These are phyloP conservation scores for Coemansia sp. DNA, from an alignment of 192 early-diverging fungal genomes.

Conservation along the genomic window DNA sequence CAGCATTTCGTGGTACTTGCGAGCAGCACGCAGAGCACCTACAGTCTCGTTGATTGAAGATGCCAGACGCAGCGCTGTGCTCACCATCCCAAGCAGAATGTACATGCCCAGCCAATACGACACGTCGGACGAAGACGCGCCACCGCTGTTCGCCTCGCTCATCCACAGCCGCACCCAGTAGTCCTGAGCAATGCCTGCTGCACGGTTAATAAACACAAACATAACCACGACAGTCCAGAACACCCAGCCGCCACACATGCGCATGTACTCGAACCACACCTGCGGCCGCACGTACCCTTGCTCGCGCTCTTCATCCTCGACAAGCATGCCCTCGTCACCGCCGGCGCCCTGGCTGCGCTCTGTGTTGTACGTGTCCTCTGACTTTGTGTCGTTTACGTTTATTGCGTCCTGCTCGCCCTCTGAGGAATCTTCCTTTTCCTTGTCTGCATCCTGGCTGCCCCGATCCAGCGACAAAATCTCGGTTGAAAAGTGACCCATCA, in stretches of 20 bases:
- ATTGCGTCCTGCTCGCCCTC: background rate
- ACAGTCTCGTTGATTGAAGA: conserved; percentile 22
- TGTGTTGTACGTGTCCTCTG: conserved; percentile 40
- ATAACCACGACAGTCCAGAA: conserved; percentile 54
- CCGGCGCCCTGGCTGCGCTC: background rate
- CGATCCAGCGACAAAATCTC: conserved; percentile 10
- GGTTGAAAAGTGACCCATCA: conserved; percentile 5
- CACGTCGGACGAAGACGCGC: background rate
- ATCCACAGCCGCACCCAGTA: conserved; percentile 71
- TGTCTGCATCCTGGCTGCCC: background rate
- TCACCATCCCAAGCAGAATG: conserved; percentile 57
- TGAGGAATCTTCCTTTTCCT: background rate
- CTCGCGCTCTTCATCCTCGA: conserved; percentile 80
- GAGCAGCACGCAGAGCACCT: conserved; percentile 57
- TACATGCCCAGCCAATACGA: conserved; percentile 65
- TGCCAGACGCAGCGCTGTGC: conserved; percentile 43
- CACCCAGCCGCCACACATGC: conserved; percentile 62
- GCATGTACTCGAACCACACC: conserved; percentile 79
- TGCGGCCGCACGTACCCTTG: conserved; percentile 71
- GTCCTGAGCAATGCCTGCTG: conserved; percentile 58
- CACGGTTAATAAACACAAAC: conserved; percentile 43
- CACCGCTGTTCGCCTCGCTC: background rate
- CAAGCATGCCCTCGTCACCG: conserved; percentile 57
- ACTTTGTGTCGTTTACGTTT: conserved; percentile 13
- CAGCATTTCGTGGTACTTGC: conserved; percentile 59